Conservation (phyloP, 257 asterid species). For the Anisodus tanguticus region DNA sequence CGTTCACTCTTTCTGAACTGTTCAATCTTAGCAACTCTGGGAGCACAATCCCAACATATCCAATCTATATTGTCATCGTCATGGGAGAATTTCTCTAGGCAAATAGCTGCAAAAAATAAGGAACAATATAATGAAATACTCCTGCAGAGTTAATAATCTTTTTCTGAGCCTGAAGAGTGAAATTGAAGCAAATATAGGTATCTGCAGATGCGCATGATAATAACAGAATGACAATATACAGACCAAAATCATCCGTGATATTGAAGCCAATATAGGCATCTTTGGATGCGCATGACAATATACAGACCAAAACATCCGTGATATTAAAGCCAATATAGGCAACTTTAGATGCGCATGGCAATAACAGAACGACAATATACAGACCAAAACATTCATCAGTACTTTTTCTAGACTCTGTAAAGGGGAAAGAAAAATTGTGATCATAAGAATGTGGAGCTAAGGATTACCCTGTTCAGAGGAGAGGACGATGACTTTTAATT, state of each 20-base stretch:
- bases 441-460: background rate
- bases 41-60: constrained; percentile 25
- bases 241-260: too few relatives aligned
- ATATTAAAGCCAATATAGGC: too few relatives aligned
- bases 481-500: background rate
- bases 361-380: background rate
- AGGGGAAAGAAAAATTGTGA: background rate
- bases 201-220: background rate
- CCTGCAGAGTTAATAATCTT: background rate
- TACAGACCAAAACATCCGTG: too few relatives aligned
- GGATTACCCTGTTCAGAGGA: background rate
- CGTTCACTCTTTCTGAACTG: constrained; percentile 23
- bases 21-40: background rate
- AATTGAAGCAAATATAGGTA: constrained; percentile 14
- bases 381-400: constrained; percentile 8
- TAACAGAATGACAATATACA: too few relatives aligned
- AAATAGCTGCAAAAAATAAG: constrained; percentile 16
- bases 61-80: background rate
- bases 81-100: background rate
- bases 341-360: too few relatives aligned
- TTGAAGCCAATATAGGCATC: too few relatives aligned
- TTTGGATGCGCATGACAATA: too few relatives aligned
- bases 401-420: background rate
- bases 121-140: background rate
- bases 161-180: background rate